These are phyloP conservation scores for Calonectria pseudoreteaudii DNA, from an alignment of 2,329 filamentous ascomycete species.

Conservation along the genomic window DNA sequence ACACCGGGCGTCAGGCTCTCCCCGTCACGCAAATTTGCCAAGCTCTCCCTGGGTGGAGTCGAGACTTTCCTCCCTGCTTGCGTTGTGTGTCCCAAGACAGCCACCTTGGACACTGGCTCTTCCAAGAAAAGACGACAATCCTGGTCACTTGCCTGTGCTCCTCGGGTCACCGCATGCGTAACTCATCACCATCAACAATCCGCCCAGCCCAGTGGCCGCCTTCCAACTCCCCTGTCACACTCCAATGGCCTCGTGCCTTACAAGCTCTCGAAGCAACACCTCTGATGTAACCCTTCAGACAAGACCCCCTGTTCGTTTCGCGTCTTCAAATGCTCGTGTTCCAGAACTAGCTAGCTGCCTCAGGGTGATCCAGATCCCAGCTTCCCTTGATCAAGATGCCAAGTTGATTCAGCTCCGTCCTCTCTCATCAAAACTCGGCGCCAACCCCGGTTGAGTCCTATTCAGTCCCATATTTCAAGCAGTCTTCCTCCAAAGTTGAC, in stretches of 20 bases:
- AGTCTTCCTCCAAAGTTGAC: constrained; percentile 3
- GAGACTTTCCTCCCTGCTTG: constrained; percentile 4
- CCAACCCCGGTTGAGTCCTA: constrained; percentile 11
- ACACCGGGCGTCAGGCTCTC: constrained; percentile 23
- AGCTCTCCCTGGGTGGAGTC: constrained; percentile 23
- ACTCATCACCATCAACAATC: constrained; percentile 7
- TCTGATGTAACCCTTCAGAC: constrained; percentile 26
- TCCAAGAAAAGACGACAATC: neutral
- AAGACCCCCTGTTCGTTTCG: constrained; percentile 23
- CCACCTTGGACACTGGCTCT: neutral
- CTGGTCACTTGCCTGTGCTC: neutral
- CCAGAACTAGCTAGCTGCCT: constrained; percentile 25
- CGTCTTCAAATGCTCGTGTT: constrained; percentile 14
- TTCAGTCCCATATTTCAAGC: neutral
- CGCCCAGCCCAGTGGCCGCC: constrained; percentile 1
- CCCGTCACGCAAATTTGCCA: constrained; percentile 29
- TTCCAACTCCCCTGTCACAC: neutral
- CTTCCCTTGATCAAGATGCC: constrained; percentile 16
- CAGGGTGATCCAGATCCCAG: constrained; percentile 22
- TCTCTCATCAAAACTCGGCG: neutral
- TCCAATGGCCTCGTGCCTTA: constrained; percentile 8
- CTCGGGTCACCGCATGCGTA: constrained; percentile 14
- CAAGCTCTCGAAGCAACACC: constrained; percentile 1
- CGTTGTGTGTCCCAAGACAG: neutral
- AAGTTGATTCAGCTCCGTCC: constrained; percentile 18